These are phyloP conservation scores for Zizania palustris DNA, from an alignment of 202 grass and related monocot species.

Conservation along the genomic window DNA sequence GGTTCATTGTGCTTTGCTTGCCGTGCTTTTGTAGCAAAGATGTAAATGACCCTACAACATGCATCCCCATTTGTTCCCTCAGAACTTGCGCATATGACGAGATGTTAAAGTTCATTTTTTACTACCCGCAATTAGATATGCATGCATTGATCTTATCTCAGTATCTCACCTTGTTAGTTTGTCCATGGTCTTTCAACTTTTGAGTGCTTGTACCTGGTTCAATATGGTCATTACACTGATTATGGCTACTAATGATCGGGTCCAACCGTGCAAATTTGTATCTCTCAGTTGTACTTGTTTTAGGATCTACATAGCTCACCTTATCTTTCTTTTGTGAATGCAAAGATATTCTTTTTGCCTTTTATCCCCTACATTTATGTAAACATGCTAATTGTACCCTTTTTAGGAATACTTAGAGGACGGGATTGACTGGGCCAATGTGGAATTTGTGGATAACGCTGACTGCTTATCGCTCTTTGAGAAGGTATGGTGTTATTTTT, in stretches of 20 bases:
- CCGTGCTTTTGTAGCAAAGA: slow-evolving; percentile 24
- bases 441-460: slow-evolving; percentile 94
- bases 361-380: slow-evolving; percentile 26
- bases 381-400: slow-evolving; percentile 12
- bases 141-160: neutral
- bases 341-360: too few species aligned
- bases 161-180: slow-evolving; percentile 27
- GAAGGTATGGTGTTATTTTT: slow-evolving; percentile 63
- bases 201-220: slow-evolving; percentile 21
- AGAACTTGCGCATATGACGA: slow-evolving; percentile 13
- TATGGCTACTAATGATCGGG: slow-evolving; percentile 16
- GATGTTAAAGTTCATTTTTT: slow-evolving; percentile 18
- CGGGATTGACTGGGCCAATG: slow-evolving; percentile 87
- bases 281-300: neutral
- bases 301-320: slow-evolving; percentile 30
- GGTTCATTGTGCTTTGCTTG: slow-evolving; percentile 10
- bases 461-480: slow-evolving; percentile 96
- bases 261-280: neutral
- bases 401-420: slow-evolving; percentile 90
- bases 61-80: neutral
- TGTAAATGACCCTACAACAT: neutral
- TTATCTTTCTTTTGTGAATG: slow-evolving; percentile 34
- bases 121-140: neutral
- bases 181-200: slow-evolving; percentile 12
- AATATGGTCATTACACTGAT: slow-evolving; percentile 14